These are phyloP conservation scores for Populus pruinosa DNA, from an alignment of 345 rosid genomes.

Conservation along the genomic window DNA sequence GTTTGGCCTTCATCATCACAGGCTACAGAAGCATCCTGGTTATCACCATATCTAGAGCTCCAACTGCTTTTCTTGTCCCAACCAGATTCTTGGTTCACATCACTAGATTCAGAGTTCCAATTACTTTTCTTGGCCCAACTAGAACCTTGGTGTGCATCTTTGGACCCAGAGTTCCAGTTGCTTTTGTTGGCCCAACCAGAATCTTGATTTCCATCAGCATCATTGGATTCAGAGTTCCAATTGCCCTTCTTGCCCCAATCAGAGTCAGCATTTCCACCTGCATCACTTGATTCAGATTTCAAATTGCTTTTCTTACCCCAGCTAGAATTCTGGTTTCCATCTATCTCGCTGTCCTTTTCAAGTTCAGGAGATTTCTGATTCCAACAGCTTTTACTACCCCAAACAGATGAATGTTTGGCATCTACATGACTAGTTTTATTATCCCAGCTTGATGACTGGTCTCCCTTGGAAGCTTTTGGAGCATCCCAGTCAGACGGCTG, in stretches of 20 bases:
- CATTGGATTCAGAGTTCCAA: conserved; percentile 9
- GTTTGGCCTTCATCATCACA: conserved; percentile 24
- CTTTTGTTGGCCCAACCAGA: conserved; percentile 9
- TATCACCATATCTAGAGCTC: conserved; percentile 19
- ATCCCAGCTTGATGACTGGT: conserved; percentile 6
- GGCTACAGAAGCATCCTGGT: conserved; percentile 8
- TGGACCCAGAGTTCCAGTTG: conserved; percentile 15
- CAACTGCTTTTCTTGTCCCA: conserved; percentile 25
- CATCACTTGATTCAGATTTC: conserved; percentile 13
- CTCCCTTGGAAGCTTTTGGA: conserved; percentile 7
- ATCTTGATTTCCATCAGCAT: conserved; percentile 3
- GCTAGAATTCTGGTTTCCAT: conserved; percentile 2
- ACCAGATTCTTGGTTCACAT: conserved; percentile 15
- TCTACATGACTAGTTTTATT: background rate
- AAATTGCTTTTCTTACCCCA: conserved; percentile 7
- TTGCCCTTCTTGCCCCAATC: conserved; percentile 5
- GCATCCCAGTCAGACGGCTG: conserved; percentile 15
- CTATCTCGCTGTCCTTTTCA: background rate
- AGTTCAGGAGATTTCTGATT: background rate
- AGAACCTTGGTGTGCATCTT: background rate
- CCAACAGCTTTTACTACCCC: conserved; percentile 12
- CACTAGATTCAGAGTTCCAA: conserved; percentile 17
- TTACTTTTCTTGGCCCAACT: conserved; percentile 15
- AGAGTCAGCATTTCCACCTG: background rate
- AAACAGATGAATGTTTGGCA: conserved; percentile 5